These are phyloP conservation scores for Echeveria elegans DNA, from an alignment of 164 flowering plant genomes.

Conservation along the genomic window DNA sequence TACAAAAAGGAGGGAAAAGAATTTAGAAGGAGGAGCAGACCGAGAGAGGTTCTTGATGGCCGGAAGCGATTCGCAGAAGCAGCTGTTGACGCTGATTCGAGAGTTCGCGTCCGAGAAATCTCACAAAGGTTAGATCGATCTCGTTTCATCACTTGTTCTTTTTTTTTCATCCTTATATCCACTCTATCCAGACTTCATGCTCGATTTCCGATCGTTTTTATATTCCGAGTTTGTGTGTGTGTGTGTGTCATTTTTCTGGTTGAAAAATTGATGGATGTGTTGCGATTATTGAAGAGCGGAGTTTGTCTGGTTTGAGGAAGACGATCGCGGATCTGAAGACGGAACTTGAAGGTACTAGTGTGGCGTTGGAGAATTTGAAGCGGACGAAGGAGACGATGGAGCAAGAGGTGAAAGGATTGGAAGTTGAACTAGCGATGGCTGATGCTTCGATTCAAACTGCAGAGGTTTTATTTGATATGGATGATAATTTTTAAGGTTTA, in stretches of 20 bases:
- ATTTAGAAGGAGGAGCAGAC: background rate
- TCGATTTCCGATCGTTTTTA: background rate
- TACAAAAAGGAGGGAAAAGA: slow-evolving; percentile 13
- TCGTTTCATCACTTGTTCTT: background rate
- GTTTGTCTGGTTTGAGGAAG: slow-evolving; percentile 42
- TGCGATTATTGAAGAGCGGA: slow-evolving; percentile 32
- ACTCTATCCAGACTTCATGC: background rate
- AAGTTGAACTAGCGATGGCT: slow-evolving; percentile 46
- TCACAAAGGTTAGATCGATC: slow-evolving; percentile 41
- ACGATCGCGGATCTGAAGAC: slow-evolving; percentile 35
- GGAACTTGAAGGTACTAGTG: slow-evolving; percentile 32
- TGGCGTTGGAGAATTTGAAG: slow-evolving; percentile 43
- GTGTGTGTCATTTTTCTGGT: slow-evolving; percentile 2
- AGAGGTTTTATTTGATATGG: slow-evolving; percentile 32
- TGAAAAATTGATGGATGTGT: background rate
- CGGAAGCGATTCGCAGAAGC: slow-evolving; percentile 52
- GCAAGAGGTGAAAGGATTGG: slow-evolving; percentile 61
- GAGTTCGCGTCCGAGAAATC: slow-evolving; percentile 60
- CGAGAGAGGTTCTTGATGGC: slow-evolving; percentile 29
- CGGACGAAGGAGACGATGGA: slow-evolving; percentile 41
- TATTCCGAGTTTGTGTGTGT: background rate
- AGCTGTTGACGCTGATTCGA: slow-evolving; percentile 57
- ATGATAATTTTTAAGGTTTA: background rate
- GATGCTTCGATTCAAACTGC: slow-evolving; percentile 48
- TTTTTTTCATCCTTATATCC: background rate